phyloP scores from a whole-genome alignment of 2,329 filamentous ascomycete species.

The Biscogniauxia marginata region DNA sequence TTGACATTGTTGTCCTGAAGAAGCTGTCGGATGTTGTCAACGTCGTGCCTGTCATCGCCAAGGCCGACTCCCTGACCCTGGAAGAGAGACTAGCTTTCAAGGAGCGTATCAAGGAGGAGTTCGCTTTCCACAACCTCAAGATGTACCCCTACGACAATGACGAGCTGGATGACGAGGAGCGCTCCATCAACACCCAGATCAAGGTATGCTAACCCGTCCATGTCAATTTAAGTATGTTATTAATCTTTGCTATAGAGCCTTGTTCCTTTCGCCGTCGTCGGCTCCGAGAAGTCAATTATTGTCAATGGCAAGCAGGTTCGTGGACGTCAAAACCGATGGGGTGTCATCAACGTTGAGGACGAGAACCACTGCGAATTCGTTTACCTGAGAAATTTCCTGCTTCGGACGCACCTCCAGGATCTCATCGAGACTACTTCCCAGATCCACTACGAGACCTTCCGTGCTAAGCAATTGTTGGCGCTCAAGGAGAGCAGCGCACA shows the following conservation, averaged over 20 bases:
- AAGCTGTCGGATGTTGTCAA: conserved; percentile 99
- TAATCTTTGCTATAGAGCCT: conserved; percentile 63
- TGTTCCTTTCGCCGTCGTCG: conserved; percentile 96
- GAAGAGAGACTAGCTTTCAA: conserved; percentile 97
- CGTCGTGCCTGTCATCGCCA: conserved; percentile 97
- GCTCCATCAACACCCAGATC: conserved; percentile 88
- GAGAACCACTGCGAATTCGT: conserved; percentile 99
- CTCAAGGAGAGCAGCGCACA: conserved; percentile 97
- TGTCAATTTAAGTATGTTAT: conserved; percentile 6
- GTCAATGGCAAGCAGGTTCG: conserved; percentile 97
- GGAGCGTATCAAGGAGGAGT: conserved; percentile 99
- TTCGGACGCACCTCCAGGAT: conserved; percentile 96
- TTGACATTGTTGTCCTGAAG: conserved; percentile 99
- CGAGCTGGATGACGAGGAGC: conserved; percentile 96
- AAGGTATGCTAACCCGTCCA: conserved; percentile 64
- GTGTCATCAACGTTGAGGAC: conserved; percentile 98
- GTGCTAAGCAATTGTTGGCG: conserved; percentile 95
- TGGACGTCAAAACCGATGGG: conserved; percentile 98
- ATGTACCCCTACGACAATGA: conserved; percentile 99
- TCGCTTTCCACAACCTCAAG: conserved; percentile 98
- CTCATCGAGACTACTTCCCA: conserved; percentile 98
- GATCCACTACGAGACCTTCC: conserved; percentile 99
- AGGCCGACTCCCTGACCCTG: conserved; percentile 92
- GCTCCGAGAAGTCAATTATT: conserved; percentile 96
- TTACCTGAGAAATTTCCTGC: conserved; percentile 97